These are phyloP conservation scores for Vigna reflexopilosa DNA, from an alignment of 306 rosid genomes.

Conservation along the genomic window DNA sequence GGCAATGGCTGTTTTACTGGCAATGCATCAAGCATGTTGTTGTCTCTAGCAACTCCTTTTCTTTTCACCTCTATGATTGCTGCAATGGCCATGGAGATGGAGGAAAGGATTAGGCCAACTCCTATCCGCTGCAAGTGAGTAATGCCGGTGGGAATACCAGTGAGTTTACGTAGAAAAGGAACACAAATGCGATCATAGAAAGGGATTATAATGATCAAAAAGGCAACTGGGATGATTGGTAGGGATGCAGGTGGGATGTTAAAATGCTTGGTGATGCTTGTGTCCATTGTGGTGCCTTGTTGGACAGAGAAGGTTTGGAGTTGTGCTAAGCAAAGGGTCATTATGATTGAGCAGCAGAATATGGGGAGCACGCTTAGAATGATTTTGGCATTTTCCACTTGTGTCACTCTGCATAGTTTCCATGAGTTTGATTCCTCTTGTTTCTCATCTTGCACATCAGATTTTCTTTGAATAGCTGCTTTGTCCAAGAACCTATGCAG, in stretches of 20 bases:
- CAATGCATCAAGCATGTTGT: slow-evolving; percentile 71
- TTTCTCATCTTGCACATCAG: slow-evolving; percentile 37
- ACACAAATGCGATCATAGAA: slow-evolving; percentile 68
- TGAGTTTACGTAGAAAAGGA: slow-evolving; percentile 62
- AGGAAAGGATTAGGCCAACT: slow-evolving; percentile 77
- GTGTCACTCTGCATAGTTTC: slow-evolving; percentile 85
- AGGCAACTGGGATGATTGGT: slow-evolving; percentile 70
- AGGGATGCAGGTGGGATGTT: slow-evolving; percentile 87
- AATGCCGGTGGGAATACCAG: slow-evolving; percentile 76
- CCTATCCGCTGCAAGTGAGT: slow-evolving; percentile 85
- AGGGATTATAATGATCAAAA: slow-evolving; percentile 66
- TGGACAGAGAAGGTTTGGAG: slow-evolving; percentile 91
- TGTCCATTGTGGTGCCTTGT: slow-evolving; percentile 83
- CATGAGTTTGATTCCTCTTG: slow-evolving; percentile 57
- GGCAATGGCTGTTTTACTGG: slow-evolving; percentile 75
- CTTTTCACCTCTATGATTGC: slow-evolving; percentile 70
- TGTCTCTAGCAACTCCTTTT: slow-evolving; percentile 67
- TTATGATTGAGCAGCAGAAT: slow-evolving; percentile 79
- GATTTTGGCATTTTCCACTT: slow-evolving; percentile 87
- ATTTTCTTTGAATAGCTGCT: slow-evolving; percentile 67
- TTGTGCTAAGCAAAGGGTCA: slow-evolving; percentile 95
- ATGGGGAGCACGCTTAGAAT: slow-evolving; percentile 82
- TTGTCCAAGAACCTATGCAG: slow-evolving; percentile 75
- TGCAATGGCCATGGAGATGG: slow-evolving; percentile 82
- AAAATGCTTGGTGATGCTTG: slow-evolving; percentile 55